These are phyloP conservation scores for Corymbia maculata DNA, from an alignment of 345 rosid species.

Conservation along the genomic window DNA sequence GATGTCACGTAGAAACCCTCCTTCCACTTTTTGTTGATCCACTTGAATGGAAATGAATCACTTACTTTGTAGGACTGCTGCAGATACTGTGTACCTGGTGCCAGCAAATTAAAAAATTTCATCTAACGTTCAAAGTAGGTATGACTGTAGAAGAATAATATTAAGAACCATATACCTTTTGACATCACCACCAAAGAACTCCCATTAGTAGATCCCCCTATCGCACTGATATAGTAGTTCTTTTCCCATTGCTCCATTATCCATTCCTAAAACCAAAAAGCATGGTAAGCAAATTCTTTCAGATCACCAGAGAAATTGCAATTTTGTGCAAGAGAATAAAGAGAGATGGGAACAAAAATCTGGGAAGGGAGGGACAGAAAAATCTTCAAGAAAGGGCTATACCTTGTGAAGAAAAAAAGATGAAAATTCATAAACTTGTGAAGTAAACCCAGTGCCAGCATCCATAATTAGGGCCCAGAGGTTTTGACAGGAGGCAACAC, in stretches of 20 bases:
- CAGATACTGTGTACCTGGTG: constrained; percentile 57
- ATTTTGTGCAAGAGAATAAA: background rate
- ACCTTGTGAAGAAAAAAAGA: constrained; percentile 45
- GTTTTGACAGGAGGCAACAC: constrained; percentile 38
- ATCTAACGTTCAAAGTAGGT: background rate
- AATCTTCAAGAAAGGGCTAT: background rate
- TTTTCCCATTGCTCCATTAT: constrained; percentile 99
- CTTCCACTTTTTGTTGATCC: constrained; percentile 97
- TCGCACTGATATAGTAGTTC: constrained; percentile 78
- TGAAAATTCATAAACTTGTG: constrained; percentile 46
- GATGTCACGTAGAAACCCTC: constrained; percentile 91
- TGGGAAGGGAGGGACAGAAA: background rate
- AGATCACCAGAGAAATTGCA: background rate
- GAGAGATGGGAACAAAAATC: background rate
- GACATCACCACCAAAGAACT: constrained; percentile 96
- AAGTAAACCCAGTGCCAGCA: constrained; percentile 38
- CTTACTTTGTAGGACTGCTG: constrained; percentile 98
- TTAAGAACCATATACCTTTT: constrained; percentile 37
- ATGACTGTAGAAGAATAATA: background rate
- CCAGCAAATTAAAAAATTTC: background rate
- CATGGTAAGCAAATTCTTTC: background rate
- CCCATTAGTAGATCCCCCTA: constrained; percentile 82
- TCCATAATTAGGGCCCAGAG: constrained; percentile 63
- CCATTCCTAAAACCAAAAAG: constrained; percentile 58
- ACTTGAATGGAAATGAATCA: constrained; percentile 86